phyloP scores from a whole-genome alignment of 257 asterid genomes.

The Solanum bukasovii region DNA sequence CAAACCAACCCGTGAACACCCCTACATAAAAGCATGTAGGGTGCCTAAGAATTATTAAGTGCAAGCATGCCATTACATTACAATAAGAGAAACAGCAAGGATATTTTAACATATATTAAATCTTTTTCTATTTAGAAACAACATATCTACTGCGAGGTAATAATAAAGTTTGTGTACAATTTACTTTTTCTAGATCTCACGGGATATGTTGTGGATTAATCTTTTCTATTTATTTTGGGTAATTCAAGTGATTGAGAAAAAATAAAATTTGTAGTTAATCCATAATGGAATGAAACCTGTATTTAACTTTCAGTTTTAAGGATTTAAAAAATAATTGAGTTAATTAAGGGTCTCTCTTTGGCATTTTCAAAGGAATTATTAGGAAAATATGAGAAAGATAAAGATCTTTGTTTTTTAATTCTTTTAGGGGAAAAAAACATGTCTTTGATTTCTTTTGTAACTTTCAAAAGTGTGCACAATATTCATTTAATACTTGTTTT shows the following conservation, averaged over 20 bases:
- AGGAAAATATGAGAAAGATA: neutral
- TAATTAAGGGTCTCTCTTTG: neutral
- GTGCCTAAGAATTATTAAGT: neutral
- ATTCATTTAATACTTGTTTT: neutral
- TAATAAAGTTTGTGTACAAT: accelerated
- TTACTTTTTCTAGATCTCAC: no score
- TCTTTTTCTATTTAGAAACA: no score
- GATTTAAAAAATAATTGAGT: neutral
- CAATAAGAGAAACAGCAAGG: neutral
- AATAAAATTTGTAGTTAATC: neutral
- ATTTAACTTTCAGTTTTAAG: neutral
- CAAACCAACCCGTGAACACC: no score
- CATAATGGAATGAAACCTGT: neutral
- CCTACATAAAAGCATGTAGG: neutral
- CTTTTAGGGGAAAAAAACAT: neutral
- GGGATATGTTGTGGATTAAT: no score
- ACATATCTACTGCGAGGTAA: no score
- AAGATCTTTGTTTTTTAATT: neutral
- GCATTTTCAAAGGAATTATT: neutral
- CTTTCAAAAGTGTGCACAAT: neutral
- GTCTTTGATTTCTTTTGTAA: neutral
- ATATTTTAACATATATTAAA: no score
- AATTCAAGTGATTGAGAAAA: neutral
- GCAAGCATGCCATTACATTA: neutral
- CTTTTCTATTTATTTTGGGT: no score